Conservation (phyloP, 2,329 filamentous ascomycete species). For the Hirsutella rhossiliensis region DNA sequence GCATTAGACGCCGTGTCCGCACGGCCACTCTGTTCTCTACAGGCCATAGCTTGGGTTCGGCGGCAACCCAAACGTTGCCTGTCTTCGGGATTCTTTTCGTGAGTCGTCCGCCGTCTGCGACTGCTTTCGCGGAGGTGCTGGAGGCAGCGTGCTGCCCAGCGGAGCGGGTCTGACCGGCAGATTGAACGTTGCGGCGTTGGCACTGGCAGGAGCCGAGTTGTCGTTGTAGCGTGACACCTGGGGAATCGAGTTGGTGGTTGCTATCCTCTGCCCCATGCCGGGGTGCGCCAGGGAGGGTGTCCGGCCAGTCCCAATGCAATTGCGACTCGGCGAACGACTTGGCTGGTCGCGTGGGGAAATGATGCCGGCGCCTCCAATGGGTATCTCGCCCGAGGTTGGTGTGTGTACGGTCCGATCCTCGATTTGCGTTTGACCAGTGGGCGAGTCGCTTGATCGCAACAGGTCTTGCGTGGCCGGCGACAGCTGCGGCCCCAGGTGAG, state of each 20-base stretch:
- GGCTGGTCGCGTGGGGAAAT: conserved; percentile 40
- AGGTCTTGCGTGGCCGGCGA: conserved; percentile 70
- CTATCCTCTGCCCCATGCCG: conserved; percentile 39
- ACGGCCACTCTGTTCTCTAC: conserved; percentile 6
- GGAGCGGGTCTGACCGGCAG: conserved; percentile 54
- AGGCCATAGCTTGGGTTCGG: conserved; percentile 27
- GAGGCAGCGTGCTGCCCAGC: conserved; percentile 44
- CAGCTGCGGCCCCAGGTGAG: conserved; percentile 71
- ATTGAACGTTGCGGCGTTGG: conserved; percentile 40
- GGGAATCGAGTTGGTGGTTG: conserved; percentile 40
- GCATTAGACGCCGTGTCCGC: background rate
- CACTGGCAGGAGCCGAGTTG: conserved; percentile 26
- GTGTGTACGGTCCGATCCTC: conserved; percentile 39
- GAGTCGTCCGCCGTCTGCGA: conserved; percentile 34
- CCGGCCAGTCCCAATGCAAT: conserved; percentile 33
- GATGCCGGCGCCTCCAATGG: conserved; percentile 45
- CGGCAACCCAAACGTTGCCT: conserved; percentile 39
- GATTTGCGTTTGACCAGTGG: conserved; percentile 29
- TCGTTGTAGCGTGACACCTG: conserved; percentile 28
- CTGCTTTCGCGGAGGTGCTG: conserved; percentile 47
- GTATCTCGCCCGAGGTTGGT: conserved; percentile 62
- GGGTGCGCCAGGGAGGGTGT: conserved; percentile 30
- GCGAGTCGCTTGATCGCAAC: conserved; percentile 51
- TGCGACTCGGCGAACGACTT: conserved; percentile 40
- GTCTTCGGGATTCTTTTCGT: conserved; percentile 38